Percentiles rank a stretch among this genome's conserved stretches.
phyloP scores from a whole-genome alignment of 805 yeast species.

The Ogataea polymorpha region DNA sequence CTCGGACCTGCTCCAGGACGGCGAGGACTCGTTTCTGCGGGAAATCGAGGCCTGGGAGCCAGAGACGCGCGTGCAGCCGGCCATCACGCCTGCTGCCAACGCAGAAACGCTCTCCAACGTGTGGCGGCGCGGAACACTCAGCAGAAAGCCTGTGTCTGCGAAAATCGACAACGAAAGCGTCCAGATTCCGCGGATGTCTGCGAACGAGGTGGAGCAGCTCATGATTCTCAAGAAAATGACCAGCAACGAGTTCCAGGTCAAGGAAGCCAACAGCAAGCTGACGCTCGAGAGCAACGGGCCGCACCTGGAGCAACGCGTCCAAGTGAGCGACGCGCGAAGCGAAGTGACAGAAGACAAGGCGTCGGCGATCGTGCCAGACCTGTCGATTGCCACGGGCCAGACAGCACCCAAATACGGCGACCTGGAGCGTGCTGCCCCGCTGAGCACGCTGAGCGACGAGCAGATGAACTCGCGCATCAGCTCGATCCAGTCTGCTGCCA shows the following conservation, averaged over 20 bases:
- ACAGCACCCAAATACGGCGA: constrained; percentile 16
- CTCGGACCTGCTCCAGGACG: constrained; percentile 36
- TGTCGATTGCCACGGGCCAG: constrained; percentile 28
- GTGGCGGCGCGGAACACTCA: constrained; percentile 31
- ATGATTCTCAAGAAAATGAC: constrained; percentile 31
- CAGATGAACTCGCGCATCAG: background rate
- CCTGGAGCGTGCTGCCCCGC: constrained; percentile 15
- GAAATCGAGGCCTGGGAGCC: constrained; percentile 38
- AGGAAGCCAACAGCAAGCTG: constrained; percentile 24
- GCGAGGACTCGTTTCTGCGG: constrained; percentile 40
- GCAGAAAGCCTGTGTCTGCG: constrained; percentile 15
- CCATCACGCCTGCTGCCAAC: constrained; percentile 9
- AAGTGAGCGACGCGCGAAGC: constrained; percentile 14
- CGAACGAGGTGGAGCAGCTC: constrained; percentile 28
- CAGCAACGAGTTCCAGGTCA: constrained; percentile 31
- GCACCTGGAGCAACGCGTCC: constrained; percentile 26
- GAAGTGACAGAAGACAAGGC: constrained; percentile 17
- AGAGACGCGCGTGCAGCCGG: constrained; percentile 12
- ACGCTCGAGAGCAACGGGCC: constrained; percentile 14
- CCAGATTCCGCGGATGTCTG: constrained; percentile 21
- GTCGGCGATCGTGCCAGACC: constrained; percentile 27
- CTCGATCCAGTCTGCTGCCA: constrained; percentile 2
- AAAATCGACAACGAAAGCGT: constrained; percentile 12
- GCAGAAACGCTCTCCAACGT: constrained; percentile 23
- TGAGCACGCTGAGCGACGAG: background rate